These are phyloP conservation scores for Vitis hybrid DNA, from an alignment of 177 flowering plant species.

Conservation along the genomic window DNA sequence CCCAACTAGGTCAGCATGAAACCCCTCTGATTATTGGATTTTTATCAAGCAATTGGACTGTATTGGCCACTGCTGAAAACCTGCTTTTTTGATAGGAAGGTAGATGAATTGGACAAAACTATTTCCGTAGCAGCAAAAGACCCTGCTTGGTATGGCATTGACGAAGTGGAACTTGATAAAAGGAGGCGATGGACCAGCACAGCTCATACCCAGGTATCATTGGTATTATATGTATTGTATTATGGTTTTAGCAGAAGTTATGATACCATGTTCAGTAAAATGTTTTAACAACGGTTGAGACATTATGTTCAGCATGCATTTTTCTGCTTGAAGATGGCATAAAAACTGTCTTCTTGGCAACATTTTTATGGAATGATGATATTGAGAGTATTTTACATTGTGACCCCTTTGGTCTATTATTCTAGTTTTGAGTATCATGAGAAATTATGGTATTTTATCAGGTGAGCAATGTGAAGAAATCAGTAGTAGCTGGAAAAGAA, in stretches of 20 bases:
- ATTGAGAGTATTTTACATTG: not conserved
- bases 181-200: slow-evolving; percentile 77
- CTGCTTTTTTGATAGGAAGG: slow-evolving; percentile 72
- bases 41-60: not conserved
- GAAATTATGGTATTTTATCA: slow-evolving; percentile 19
- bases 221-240: not conserved
- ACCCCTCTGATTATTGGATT: not conserved
- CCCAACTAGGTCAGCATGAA: not conserved
- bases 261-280: not conserved
- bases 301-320: no score
- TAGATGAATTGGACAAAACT: slow-evolving; percentile 89
- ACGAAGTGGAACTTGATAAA: slow-evolving; percentile 73
- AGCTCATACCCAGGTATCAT: slow-evolving; percentile 70
- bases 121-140: slow-evolving; percentile 82
- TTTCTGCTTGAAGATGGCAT: no score
- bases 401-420: not conserved
- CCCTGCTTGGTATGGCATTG: slow-evolving; percentile 75
- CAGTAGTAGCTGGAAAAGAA: slow-evolving; percentile 52
- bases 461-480: slow-evolving; percentile 66
- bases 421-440: slow-evolving; percentile 4
- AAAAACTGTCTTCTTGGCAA: no score
- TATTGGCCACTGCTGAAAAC: slow-evolving; percentile 32
- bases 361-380: no score
- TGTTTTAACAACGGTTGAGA: no score
- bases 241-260: not conserved